Evolutionary conservation across 495 filamentous ascomycete species (phyloP).

Genomic region (Daldinia caldariorum): DNA sequence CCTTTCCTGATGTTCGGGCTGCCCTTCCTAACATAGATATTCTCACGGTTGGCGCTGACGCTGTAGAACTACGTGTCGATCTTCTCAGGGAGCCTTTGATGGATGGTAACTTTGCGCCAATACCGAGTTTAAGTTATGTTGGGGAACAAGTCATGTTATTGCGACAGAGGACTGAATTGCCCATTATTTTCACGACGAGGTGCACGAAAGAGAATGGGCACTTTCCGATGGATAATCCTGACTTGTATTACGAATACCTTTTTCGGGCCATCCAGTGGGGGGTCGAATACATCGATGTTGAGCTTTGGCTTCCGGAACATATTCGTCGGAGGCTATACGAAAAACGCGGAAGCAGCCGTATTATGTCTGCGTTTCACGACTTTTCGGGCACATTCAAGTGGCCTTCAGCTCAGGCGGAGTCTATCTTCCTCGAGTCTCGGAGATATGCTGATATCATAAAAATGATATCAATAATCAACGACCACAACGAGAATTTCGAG

Average conservation of each 20-base stretch:
- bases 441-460: constrained; percentile 86
- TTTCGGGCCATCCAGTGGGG: constrained; percentile 85
- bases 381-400: constrained; percentile 85
- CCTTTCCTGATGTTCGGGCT: constrained; percentile 84
- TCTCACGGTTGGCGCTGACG: constrained; percentile 83
- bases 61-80: constrained; percentile 84
- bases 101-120: constrained; percentile 63
- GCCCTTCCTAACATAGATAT: constrained; percentile 87
- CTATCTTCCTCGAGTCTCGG: constrained; percentile 72
- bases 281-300: constrained; percentile 87
- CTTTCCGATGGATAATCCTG: constrained; percentile 82
- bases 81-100: constrained; percentile 76
- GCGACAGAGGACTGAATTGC: constrained; percentile 81
- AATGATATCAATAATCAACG: constrained; percentile 84
- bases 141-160: constrained; percentile 85
- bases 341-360: constrained; percentile 76
- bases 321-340: constrained; percentile 73
- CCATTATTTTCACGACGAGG: constrained; percentile 86
- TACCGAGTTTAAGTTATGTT: constrained; percentile 83
- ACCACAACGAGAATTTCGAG: constrained; percentile 84
- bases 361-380: constrained; percentile 89
- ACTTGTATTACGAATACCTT: constrained; percentile 78
- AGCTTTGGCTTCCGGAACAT: constrained; percentile 82
- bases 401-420: constrained; percentile 73
- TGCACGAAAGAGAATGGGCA: constrained; percentile 82